phyloP scores from a whole-genome alignment of 2,329 filamentous ascomycete species.

The Grosmannia penicillata region DNA sequence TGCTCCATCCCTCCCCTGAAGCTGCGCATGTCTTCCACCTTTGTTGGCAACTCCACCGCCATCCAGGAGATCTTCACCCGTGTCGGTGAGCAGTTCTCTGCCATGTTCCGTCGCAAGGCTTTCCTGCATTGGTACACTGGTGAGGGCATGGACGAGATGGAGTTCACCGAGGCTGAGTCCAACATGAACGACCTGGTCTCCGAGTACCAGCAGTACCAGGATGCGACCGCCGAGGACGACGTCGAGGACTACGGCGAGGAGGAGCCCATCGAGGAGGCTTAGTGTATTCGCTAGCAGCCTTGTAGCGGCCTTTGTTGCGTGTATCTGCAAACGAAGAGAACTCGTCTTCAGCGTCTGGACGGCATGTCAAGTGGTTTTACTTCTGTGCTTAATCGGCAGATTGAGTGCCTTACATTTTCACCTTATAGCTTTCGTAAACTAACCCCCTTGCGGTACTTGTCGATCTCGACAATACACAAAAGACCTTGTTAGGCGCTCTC shows the following conservation, averaged over 20 bases:
- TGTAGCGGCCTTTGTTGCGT: too few relatives aligned
- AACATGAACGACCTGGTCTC: constrained; percentile 99
- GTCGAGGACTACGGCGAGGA: constrained; percentile 95
- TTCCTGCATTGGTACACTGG: constrained; percentile 99
- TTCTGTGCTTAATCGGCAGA: too few relatives aligned
- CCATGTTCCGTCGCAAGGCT: constrained; percentile 99
- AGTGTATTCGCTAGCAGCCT: too few relatives aligned
- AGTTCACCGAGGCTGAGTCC: constrained; percentile 99
- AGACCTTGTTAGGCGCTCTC: too few relatives aligned
- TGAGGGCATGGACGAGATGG: constrained; percentile 99
- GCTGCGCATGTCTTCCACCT: constrained; percentile 98
- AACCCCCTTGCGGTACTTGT: too few relatives aligned
- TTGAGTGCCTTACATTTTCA: too few relatives aligned
- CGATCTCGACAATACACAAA: too few relatives aligned
- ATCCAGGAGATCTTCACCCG: constrained; percentile 99
- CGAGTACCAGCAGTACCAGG: constrained; percentile 99
- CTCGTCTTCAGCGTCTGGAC: too few relatives aligned
- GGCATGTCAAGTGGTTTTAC: too few relatives aligned
- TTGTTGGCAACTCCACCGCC: constrained; percentile 97
- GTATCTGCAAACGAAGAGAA: too few relatives aligned
- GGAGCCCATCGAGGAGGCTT: too few relatives aligned
- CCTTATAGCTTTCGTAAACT: too few relatives aligned
- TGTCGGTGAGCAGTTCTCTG: constrained; percentile 98
- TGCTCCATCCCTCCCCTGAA: constrained; percentile 97
- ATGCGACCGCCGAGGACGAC: constrained; percentile 91